phyloP scores from a whole-genome alignment of 2,329 filamentous ascomycete species.

The Epichloe festucae region DNA sequence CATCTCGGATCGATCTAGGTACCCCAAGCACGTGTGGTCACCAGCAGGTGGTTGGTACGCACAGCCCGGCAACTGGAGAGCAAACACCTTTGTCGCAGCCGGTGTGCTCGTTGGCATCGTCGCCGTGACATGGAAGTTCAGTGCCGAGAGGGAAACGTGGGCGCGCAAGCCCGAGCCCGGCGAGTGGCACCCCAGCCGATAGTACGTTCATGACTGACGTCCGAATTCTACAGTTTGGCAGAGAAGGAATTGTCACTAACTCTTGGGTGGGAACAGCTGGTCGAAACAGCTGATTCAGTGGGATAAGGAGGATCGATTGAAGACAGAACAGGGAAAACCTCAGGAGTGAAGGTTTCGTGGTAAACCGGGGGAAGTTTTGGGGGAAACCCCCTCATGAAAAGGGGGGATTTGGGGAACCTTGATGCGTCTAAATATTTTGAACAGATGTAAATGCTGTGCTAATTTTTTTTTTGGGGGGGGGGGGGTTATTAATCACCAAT shows the following conservation, averaged over 20 bases:
- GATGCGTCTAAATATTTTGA: conserved; percentile 8
- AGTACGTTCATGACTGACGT: conserved; percentile 39
- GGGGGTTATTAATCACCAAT: neutral
- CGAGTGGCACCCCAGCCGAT: conserved; percentile 73
- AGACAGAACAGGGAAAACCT: conserved; percentile 18
- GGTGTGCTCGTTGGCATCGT: conserved; percentile 55
- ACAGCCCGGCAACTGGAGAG: conserved; percentile 88
- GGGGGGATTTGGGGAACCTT: neutral
- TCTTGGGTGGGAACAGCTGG: conserved; percentile 22
- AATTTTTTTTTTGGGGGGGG: no score
- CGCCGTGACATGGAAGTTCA: conserved; percentile 56
- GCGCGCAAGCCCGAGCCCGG: conserved; percentile 63
- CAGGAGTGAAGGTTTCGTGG: conserved; percentile 12
- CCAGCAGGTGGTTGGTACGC: conserved; percentile 95
- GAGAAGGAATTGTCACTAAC: neutral
- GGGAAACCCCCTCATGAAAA: neutral
- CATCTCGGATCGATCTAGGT: conserved; percentile 36
- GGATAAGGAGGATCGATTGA: conserved; percentile 28
- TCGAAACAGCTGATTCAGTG: conserved; percentile 32
- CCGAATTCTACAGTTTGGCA: neutral
- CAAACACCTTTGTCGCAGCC: conserved; percentile 71
- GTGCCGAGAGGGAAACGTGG: conserved; percentile 60
- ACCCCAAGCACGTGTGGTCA: conserved; percentile 99
- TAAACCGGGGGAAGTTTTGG: neutral
- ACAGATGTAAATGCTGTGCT: neutral